Evolutionary conservation across 164 flowering plant genomes (phyloP).

Genomic region (Santalum album): DNA sequence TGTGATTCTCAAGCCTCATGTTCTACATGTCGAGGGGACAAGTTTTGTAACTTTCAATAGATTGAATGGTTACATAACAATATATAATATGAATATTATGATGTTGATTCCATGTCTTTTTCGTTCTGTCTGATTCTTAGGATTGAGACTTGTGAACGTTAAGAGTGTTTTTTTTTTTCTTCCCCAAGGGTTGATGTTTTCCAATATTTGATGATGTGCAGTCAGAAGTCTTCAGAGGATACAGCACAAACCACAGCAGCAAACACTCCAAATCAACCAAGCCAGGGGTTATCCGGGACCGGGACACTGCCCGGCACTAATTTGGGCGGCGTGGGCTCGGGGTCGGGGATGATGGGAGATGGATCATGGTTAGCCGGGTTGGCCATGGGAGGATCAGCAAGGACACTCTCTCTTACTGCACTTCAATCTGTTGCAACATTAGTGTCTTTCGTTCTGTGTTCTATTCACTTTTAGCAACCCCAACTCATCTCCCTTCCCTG

Average conservation of each 20-base stretch:
- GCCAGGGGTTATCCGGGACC: neutral
- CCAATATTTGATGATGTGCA: too few relatives aligned
- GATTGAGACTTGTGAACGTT: too few relatives aligned
- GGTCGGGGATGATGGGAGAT: constrained; percentile 31
- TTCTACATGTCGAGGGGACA: too few relatives aligned
- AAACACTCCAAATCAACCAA: constrained; percentile 7
- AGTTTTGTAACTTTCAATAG: too few relatives aligned
- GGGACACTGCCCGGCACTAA: constrained; percentile 15
- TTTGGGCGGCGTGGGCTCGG: constrained; percentile 14
- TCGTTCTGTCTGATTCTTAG: too few relatives aligned
- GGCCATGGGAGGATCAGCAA: constrained; percentile 64
- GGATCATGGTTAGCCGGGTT: constrained; percentile 73
- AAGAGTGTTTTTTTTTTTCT: too few relatives aligned
- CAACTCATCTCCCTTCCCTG: neutral
- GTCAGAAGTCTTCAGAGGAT: constrained; percentile 52
- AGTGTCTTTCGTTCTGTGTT: constrained; percentile 13
- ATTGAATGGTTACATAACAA: too few relatives aligned
- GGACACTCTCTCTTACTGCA: constrained; percentile 12
- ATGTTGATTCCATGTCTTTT: too few relatives aligned
- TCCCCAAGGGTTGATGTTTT: too few relatives aligned
- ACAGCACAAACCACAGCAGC: constrained; percentile 24
- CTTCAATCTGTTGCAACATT: constrained; percentile 12
- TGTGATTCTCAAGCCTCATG: too few relatives aligned
- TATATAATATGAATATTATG: too few relatives aligned
- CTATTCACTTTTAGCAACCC: constrained; percentile 24